A percentile compares a stretch with the other conserved stretches of the same genome.
phyloP scores from a whole-genome alignment of 2,329 filamentous ascomycete genomes.

The Fusarium nisikadoi region DNA sequence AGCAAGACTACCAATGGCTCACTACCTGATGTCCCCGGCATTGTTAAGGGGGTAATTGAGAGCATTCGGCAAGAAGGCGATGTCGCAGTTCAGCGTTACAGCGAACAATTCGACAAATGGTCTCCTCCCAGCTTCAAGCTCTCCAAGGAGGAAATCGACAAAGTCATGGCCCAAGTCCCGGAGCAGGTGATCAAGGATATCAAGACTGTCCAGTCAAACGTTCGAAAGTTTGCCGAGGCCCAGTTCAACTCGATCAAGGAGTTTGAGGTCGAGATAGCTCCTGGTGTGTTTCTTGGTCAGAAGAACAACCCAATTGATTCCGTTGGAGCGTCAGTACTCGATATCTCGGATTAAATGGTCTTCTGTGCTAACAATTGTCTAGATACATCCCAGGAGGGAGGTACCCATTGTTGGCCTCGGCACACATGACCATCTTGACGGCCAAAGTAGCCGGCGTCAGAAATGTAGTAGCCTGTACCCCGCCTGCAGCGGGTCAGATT shows the following conservation, averaged over 20 bases:
- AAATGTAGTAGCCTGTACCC: not conserved
- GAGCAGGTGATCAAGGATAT: not conserved
- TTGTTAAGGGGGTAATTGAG: not conserved
- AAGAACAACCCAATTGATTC: not conserved
- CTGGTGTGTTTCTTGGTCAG: not conserved
- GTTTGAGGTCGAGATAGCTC: not conserved
- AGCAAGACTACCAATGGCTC: not conserved
- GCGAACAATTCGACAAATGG: slow-evolving; percentile 2
- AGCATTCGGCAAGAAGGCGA: not conserved
- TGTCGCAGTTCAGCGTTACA: not conserved
- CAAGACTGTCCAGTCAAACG: not conserved
- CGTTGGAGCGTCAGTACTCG: not conserved
- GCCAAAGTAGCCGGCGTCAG: not conserved
- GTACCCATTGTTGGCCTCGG: not conserved
- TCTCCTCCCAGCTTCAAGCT: not conserved
- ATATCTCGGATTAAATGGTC: fast-evolving
- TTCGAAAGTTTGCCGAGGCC: not conserved
- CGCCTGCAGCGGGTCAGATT: not conserved
- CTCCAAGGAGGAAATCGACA: not conserved
- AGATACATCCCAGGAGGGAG: not conserved
- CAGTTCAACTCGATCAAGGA: not conserved
- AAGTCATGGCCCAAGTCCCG: not conserved
- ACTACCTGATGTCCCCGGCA: not conserved
- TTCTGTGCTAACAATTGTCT: fast-evolving
- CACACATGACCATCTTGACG: not conserved